Percentiles rank a stretch among this genome's conserved stretches.
phyloP scores from a whole-genome alignment of 441 rosid genomes.

The Melastoma candidum region DNA sequence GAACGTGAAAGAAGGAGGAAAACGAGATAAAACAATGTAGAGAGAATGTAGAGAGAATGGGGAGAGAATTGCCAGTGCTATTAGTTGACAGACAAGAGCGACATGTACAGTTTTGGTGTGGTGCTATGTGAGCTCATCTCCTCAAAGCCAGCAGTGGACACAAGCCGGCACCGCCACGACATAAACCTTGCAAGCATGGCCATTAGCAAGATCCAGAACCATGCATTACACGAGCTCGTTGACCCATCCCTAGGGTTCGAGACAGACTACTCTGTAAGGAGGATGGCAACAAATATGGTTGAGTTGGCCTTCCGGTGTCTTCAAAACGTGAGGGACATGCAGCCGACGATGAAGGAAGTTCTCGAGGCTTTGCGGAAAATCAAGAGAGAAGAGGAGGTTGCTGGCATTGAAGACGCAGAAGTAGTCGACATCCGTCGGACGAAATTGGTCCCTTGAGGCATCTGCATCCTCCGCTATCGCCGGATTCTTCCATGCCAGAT shows the following conservation, averaged over 20 bases:
- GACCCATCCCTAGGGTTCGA: conserved; percentile 11
- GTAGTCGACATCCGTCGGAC: neutral
- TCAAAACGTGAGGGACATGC: conserved; percentile 13
- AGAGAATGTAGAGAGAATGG: too few species aligned
- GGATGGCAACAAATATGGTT: conserved; percentile 7
- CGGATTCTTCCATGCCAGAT: too few species aligned
- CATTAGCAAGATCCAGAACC: conserved; percentile 11
- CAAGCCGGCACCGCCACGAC: conserved; percentile 15
- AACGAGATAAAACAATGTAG: too few species aligned
- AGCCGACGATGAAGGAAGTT: conserved; percentile 17
- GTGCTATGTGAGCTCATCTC: conserved; percentile 18
- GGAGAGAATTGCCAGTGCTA: neutral
- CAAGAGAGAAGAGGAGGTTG: conserved; percentile 1
- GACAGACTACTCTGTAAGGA: conserved; percentile 10
- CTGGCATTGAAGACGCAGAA: conserved; percentile 6
- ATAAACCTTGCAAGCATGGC: conserved; percentile 18
- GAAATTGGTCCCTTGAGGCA: too few species aligned
- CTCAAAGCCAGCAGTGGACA: conserved; percentile 13
- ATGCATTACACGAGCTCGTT: conserved; percentile 4
- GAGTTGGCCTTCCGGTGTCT: conserved; percentile 19
- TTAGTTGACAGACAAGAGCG: conserved; percentile 15
- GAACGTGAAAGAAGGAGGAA: too few species aligned
- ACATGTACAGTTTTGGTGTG: conserved; percentile 17
- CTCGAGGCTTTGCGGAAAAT: conserved; percentile 6
- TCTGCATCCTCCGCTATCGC: too few species aligned